Conservation (phyloP, 202 grass and related monocot species). For the Bolboschoenoplectus hybrid region DNA sequence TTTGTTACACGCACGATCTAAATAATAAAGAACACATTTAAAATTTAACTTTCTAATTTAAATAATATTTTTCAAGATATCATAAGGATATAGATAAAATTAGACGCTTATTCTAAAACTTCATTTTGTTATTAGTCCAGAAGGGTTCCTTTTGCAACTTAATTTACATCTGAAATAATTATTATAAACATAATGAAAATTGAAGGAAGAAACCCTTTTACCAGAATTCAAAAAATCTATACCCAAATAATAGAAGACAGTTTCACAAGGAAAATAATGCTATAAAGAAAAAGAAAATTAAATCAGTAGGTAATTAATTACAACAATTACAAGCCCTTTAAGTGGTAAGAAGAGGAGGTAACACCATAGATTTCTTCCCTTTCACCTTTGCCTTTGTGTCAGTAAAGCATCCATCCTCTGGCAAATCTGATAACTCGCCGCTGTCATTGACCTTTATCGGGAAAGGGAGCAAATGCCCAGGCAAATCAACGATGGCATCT, state of each 20-base stretch:
- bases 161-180: background rate
- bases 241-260: background rate
- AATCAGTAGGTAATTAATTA: background rate
- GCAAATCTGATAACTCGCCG: slow-evolving; percentile 56
- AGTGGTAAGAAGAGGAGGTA: slow-evolving; percentile 70
- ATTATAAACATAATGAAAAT: background rate
- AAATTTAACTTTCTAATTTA: background rate
- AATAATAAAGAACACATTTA: background rate
- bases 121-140: background rate
- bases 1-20: background rate
- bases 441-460: slow-evolving; percentile 63
- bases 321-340: slow-evolving; percentile 41
- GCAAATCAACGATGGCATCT: slow-evolving; percentile 58
- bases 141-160: background rate
- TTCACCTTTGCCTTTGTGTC: slow-evolving; percentile 64
- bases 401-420: slow-evolving; percentile 64
- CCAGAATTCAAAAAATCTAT: background rate
- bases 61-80: background rate
- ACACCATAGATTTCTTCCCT: slow-evolving; percentile 59
- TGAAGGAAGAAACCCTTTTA: background rate
- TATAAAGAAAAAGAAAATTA: background rate
- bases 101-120: background rate
- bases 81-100: background rate
- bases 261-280: background rate
- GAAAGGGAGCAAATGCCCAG: slow-evolving; percentile 75